Conservation (phyloP, 2,329 filamentous ascomycete genomes). For the Trichoderma lentiforme region DNA sequence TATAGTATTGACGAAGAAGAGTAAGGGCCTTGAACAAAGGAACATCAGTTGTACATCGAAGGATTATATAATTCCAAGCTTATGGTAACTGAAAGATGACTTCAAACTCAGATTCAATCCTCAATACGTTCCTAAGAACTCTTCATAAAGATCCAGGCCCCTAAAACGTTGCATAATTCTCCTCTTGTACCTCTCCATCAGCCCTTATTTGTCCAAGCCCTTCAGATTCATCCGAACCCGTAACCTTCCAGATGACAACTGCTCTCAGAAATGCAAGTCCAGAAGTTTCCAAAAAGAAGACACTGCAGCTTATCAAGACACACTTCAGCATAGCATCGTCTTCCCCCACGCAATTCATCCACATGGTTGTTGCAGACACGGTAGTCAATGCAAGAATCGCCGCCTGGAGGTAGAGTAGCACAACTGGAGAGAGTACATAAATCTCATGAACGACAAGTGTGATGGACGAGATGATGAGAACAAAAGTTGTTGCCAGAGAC, state of each 20-base stretch:
- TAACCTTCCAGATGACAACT: constrained; percentile 28
- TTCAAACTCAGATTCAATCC: neutral
- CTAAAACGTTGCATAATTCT: neutral
- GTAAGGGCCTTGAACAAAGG: neutral
- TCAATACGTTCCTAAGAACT: neutral
- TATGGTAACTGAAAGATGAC: neutral
- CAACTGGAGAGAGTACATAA: constrained; percentile 26
- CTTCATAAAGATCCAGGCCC: neutral
- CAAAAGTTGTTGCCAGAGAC: constrained; percentile 21
- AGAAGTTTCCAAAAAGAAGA: constrained; percentile 28
- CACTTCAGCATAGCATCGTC: constrained; percentile 25
- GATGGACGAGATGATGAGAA: constrained; percentile 25
- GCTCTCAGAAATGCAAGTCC: constrained; percentile 30
- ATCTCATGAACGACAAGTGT: constrained; percentile 29
- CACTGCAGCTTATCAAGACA: constrained; percentile 27
- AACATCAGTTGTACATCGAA: neutral
- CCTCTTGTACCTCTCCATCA: neutral
- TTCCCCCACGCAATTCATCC: constrained; percentile 25
- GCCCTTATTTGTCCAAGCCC: neutral
- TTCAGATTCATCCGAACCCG: neutral
- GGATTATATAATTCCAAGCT: neutral
- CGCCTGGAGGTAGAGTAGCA: constrained; percentile 29
- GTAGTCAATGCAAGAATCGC: constrained; percentile 26
- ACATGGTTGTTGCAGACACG: constrained; percentile 22
- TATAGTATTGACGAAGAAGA: neutral